phyloP scores from a whole-genome alignment of 2,329 filamentous ascomycete species.

The Magnaporthiopsis rhizophila region DNA sequence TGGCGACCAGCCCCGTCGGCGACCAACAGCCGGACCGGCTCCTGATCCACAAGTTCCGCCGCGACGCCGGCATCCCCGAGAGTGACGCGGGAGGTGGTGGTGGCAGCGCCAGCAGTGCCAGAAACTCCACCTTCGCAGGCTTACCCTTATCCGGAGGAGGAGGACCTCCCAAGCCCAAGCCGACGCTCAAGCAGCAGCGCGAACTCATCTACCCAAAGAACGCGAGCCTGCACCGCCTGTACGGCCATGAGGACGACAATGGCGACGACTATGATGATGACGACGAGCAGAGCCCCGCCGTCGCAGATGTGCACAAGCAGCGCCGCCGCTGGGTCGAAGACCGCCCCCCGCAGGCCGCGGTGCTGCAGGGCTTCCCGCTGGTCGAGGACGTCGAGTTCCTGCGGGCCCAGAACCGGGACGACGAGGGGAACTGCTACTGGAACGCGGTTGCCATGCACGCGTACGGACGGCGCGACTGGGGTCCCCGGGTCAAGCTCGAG shows the following conservation, averaged over 20 bases:
- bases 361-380: slow-evolving; percentile 20
- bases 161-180: not conserved
- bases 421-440: slow-evolving; percentile 22
- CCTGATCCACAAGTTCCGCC: slow-evolving; percentile 6
- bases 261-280: not conserved
- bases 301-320: not conserved
- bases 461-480: slow-evolving; percentile 16
- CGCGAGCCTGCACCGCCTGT: not conserved
- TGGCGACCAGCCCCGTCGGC: not conserved
- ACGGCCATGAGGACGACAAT: not conserved
- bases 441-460: slow-evolving; percentile 18
- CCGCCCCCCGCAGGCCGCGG: not conserved
- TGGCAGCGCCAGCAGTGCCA: not conserved
- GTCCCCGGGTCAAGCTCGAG: slow-evolving; percentile 21
- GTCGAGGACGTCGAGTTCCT: slow-evolving; percentile 21
- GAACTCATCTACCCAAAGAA: not conserved
- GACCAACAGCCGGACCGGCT: slow-evolving; percentile 4
- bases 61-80: slow-evolving; percentile 26
- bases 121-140: not conserved
- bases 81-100: slow-evolving; percentile 12
- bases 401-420: slow-evolving; percentile 12
- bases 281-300: not conserved
- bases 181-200: not conserved
- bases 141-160: not conserved
- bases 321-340: slow-evolving; percentile 4